Evolutionary conservation across 306 rosid species (phyloP), one percentile per base, ranked within the genome.

Genomic region (Acacia confusa): DNA sequence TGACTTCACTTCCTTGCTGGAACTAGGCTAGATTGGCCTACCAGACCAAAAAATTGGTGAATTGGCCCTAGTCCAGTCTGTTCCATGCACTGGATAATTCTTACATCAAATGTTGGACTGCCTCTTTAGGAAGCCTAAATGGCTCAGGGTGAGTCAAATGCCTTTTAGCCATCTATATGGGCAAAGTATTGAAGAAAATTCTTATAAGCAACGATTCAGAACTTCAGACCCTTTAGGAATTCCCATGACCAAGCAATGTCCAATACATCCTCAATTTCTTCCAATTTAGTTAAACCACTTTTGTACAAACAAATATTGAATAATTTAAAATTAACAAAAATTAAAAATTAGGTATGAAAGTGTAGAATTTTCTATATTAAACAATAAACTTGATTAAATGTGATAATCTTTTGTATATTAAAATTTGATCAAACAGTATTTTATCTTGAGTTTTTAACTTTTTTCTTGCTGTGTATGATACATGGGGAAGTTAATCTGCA

Each of bases 401-500:
- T 25, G 27, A 25, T 25, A 12, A 60, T 2, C 27, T 60, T 12
- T 60, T 12, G 15, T 25, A 3, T 25, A 6, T 25, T 25, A 60
- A 60, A 60, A 60, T 30, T 63, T 27, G 41, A 63, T 28, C 40
- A 63, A 27, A 63, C 20, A 15, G 20, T 63, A 30, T 63, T 28
- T 63, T 6, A 28, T 28, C 69, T 63, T 40, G 67, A 50, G 50
- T 34, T 30, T 11, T 7, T 19, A 53, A 19, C 22, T 17, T 52
- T 53, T 65, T 11, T 65, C 12, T 13, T 53, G 17, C 20, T 53
- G 71, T 63, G 11, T 60, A 32, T 41, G 64, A 78, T 20, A 7
- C 70, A 63, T 65, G 22, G 68, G 20, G 28, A 70, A 14, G 53
- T 74, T 43, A 53, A 57, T 75, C 55, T 48, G 82, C 73, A 72